A percentile compares a stretch with the other conserved stretches of the same genome.
Conservation (phyloP, 768 basidiomycete species). For the Agaricus blazei region DNA sequence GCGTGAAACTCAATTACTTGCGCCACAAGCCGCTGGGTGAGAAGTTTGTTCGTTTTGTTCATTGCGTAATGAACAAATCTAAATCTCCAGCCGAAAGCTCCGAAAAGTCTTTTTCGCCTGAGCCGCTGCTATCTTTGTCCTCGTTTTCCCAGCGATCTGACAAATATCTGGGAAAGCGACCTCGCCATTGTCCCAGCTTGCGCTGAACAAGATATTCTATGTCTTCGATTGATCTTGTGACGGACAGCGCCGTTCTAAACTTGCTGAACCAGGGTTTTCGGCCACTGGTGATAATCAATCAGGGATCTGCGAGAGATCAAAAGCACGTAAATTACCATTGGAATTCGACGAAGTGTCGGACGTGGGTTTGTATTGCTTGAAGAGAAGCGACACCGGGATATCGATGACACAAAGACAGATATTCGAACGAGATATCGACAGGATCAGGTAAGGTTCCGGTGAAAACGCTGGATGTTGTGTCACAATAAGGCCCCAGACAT, state of each 20-base stretch:
- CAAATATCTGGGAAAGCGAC: constrained; percentile 1
- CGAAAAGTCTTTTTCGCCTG: background rate
- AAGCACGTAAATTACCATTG: constrained; percentile 43
- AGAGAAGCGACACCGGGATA: constrained; percentile 48
- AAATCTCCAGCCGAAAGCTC: constrained; percentile 2
- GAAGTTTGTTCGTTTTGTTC: background rate
- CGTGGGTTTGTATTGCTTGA: constrained; percentile 52
- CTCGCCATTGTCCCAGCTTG: constrained; percentile 27
- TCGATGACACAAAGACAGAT: constrained; percentile 53
- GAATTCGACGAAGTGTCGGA: constrained; percentile 63
- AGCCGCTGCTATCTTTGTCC: background rate
- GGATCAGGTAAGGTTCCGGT: constrained; percentile 50
- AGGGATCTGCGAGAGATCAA: constrained; percentile 1
- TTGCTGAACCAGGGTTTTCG: constrained; percentile 53
- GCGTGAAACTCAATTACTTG: background rate
- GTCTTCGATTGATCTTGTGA: constrained; percentile 38
- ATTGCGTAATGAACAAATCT: constrained; percentile 6
- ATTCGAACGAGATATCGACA: constrained; percentile 62
- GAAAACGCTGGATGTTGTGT: constrained; percentile 47
- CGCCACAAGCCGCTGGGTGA: background rate
- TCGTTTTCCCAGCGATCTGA: background rate
- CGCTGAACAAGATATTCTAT: constrained; percentile 38
- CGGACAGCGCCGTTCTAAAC: constrained; percentile 42
- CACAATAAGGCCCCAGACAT: background rate
- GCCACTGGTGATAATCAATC: constrained; percentile 23